phyloP scores from a whole-genome alignment of 2,329 filamentous ascomycete species.

The Truncatella angustata region DNA sequence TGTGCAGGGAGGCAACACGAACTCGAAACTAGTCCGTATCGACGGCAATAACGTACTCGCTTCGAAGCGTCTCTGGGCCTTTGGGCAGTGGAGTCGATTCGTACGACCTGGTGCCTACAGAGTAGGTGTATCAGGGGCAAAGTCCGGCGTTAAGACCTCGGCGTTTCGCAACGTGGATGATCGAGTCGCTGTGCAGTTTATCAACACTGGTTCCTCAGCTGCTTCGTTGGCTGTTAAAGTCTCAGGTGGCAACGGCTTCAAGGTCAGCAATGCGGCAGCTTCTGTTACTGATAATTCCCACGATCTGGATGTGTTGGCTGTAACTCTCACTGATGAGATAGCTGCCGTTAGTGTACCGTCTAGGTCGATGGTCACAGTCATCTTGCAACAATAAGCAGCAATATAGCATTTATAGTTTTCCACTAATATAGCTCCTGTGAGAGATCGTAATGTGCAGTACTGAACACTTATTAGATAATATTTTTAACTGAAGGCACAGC shows the following conservation, averaged over 20 bases:
- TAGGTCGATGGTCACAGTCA: constrained; percentile 18
- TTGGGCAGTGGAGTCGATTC: constrained; percentile 17
- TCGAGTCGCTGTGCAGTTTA: not conserved
- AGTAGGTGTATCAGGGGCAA: constrained; percentile 14
- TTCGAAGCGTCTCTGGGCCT: constrained; percentile 8
- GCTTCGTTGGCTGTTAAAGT: constrained; percentile 12
- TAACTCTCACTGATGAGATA: constrained; percentile 9
- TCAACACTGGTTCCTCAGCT: constrained; percentile 18
- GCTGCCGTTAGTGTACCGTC: constrained; percentile 16
- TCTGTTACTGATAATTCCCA: constrained; percentile 20
- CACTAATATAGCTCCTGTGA: no score
- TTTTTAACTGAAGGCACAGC: no score
- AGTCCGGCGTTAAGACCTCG: constrained; percentile 10
- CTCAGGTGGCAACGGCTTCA: constrained; percentile 12
- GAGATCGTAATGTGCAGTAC: no score
- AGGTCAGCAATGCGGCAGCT: constrained; percentile 11
- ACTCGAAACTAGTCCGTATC: constrained; percentile 3
- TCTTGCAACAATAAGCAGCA: constrained; percentile 11
- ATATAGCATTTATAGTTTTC: no score
- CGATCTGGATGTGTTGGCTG: constrained; percentile 15
- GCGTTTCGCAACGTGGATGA: constrained; percentile 2
- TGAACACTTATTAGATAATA: no score
- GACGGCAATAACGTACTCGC: not conserved
- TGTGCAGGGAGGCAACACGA: constrained; percentile 1
- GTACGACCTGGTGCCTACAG: constrained; percentile 16